Base-by-base conservation (phyloP, 352 stramenopile genomes). In the Globisporangium lucens region DNA sequence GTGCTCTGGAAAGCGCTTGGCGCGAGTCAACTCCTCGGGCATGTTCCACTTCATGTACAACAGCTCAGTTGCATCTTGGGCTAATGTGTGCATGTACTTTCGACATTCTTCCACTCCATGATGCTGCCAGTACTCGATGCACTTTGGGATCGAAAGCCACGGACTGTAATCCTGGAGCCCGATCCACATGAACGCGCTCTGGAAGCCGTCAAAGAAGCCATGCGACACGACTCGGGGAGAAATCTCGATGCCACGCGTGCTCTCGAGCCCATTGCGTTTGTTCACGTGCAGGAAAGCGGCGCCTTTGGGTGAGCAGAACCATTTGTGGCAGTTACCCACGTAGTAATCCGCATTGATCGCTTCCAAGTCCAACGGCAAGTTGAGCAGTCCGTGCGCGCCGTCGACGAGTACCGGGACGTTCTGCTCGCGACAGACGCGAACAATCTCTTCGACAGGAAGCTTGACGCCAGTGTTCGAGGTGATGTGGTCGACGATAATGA, bases 251-350 rank as follows among this genome's bases (percentile, higher is more conserved):
- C 17, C 2, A 7, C 53, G 52, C 17, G 62, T 74, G 52, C 60
- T 43, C 2, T 70, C 33, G 17, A 89, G 22, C 2, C 49, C 60
- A 13, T 70, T 67, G n/a, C 59, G 79, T 61, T 72, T 75, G 68
- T 73, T 89, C 56, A 88, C 85, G 35, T 97, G 91, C 49, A 98
- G 67, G 67, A 98, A 89, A 0, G 87, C 96, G 0, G 90, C 89
- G 4, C 93, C 94, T 49, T 91, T 85, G 4, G 93, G 84, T 17
- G 91, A 90, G 30, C 89, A 94, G 43, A 98, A 92, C 94, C 94
- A 98, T 70, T 99, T 98, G 79, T 99, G 96, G 71, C 89, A 97
- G 77, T 98, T 98, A 35, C 87, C 87, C 2, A 95, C 77, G 74
- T 98, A 99, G 69, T 97, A 97, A 72, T 98, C 93, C 27, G 95